Percentiles rank a stretch among this genome's conserved stretches.
Evolutionary conservation across 352 stramenopile species (phyloP).

Genomic region (Phytophthora pisi): DNA sequence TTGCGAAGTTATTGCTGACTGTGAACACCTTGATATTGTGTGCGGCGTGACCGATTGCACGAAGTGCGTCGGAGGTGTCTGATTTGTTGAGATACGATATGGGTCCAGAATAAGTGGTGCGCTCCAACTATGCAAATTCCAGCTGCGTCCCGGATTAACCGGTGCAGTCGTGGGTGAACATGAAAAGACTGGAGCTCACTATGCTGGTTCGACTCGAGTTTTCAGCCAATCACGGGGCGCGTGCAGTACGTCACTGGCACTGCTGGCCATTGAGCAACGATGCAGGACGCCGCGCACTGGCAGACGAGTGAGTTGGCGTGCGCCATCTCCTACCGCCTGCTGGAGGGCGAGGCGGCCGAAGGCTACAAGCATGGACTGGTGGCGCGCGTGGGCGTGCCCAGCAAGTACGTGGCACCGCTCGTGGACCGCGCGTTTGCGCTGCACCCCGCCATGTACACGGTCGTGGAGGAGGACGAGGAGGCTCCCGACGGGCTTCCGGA

Average conservation of each 20-base stretch:
- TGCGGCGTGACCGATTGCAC: no score
- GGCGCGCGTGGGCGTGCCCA: slow-evolving; percentile 44
- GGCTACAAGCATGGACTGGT: slow-evolving; percentile 41
- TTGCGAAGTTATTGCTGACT: no score
- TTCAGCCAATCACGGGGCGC: slow-evolving; percentile 20
- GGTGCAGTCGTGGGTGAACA: slow-evolving; percentile 3
- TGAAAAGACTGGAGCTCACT: slow-evolving; percentile 10
- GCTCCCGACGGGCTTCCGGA: slow-evolving; percentile 23
- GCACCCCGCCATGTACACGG: slow-evolving; percentile 52
- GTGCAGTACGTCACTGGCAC: slow-evolving; percentile 1
- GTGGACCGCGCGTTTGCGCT: slow-evolving; percentile 52
- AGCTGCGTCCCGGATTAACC: slow-evolving; percentile 15
- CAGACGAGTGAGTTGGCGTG: slow-evolving; percentile 45
- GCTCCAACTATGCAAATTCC: not conserved
- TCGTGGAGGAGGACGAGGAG: slow-evolving; percentile 28
- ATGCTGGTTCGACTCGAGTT: slow-evolving; percentile 1
- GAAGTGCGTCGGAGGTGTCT: no score
- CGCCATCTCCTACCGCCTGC: slow-evolving; percentile 42
- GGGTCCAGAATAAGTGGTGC: slow-evolving; percentile 15
- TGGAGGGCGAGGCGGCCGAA: slow-evolving; percentile 30
- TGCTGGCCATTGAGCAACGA: slow-evolving; percentile 10
- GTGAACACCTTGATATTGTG: no score
- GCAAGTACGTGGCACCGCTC: slow-evolving; percentile 49
- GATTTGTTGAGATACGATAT: slow-evolving; percentile 33
- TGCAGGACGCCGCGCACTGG: slow-evolving; percentile 39